Evolutionary conservation across 2,329 filamentous ascomycete species (phyloP).

Genomic region (Aspergillus sojae): DNA sequence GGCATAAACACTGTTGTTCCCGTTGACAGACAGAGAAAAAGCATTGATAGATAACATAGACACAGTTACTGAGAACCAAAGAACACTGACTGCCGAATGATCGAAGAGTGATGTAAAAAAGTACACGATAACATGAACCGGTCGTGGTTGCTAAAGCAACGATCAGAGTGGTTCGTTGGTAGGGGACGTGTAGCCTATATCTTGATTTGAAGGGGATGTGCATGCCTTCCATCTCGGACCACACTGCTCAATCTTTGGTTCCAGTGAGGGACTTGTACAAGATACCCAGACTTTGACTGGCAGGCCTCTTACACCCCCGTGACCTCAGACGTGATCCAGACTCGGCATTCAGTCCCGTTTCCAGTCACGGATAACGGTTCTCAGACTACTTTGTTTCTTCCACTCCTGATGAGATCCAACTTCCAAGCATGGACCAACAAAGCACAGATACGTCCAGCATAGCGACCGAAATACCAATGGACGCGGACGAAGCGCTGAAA

Average conservation of each 20-base stretch:
- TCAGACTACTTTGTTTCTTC: not conserved
- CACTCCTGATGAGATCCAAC: not conserved
- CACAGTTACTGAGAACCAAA: not conserved
- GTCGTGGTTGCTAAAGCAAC: not conserved
- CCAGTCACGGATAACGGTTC: not conserved
- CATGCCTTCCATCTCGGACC: not conserved
- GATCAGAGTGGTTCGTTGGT: not conserved
- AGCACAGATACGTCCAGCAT: not conserved
- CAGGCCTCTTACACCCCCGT: not conserved
- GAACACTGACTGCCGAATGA: not conserved
- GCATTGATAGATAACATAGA: too few relatives aligned
- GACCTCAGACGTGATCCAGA: not conserved
- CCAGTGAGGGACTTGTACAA: too few relatives aligned
- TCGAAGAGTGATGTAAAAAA: not conserved
- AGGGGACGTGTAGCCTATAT: not conserved
- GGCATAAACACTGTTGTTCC: fast-evolving
- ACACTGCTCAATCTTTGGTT: too few relatives aligned
- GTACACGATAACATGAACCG: too few relatives aligned
- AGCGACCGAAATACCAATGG: not conserved
- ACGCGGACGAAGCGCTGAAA: not conserved
- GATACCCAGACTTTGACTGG: not conserved
- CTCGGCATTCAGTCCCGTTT: not conserved
- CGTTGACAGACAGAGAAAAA: too few relatives aligned
- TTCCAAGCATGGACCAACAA: not conserved
- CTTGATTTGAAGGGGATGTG: not conserved